Conservation (phyloP, 306 rosid species). For the peach (Prunus persica) region Prunus_persica_NCBIv2 NC_034015.1:11331501-11332000, state of each 20-base stretch:
- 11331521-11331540: not conserved
- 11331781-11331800: no score
- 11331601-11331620: not conserved
- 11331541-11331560: not conserved
- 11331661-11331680: no score
- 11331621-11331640: no score
- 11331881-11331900: not conserved
- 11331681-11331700: no score
- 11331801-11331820: not conserved
- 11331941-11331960: slow-evolving; percentile 25
- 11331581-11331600: not conserved
- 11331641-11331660: no score
- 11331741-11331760: no score
- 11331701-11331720: no score
- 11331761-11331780: no score
- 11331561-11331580: not conserved
- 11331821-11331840: not conserved
- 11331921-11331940: slow-evolving; percentile 23
- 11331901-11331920: slow-evolving; percentile 7
- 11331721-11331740: no score
- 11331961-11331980: slow-evolving; percentile 12
- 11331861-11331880: not conserved
- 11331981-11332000: slow-evolving; percentile 5
- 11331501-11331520: not conserved
- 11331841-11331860: no score